Percentiles rank a stretch among this genome's conserved stretches.
These are phyloP conservation scores for Solidago caesia DNA, from an alignment of 129 eudicot species.

Conservation along the genomic window DNA sequence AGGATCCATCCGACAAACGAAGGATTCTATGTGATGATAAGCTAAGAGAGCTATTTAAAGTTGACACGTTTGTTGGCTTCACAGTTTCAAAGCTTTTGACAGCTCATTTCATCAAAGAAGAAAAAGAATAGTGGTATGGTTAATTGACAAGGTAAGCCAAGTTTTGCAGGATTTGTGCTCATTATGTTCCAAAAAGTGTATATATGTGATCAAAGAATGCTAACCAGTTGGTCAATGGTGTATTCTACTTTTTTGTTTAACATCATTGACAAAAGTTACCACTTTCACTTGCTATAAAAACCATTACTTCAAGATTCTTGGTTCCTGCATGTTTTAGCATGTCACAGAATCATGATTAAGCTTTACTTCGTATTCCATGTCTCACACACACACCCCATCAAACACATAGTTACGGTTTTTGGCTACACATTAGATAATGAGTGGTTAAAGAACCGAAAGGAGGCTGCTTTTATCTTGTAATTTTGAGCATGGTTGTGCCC, in stretches of 20 bases:
- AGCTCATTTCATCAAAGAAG: constrained; percentile 53
- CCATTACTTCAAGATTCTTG: constrained; percentile 19
- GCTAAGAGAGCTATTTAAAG: constrained; percentile 52
- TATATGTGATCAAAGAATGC: constrained; percentile 30
- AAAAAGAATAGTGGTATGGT: constrained; percentile 24
- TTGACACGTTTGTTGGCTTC: constrained; percentile 52
- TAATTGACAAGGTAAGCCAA: constrained; percentile 23
- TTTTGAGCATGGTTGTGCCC: constrained; percentile 12
- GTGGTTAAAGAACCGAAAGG: constrained; percentile 24
- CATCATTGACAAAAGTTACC: constrained; percentile 26
- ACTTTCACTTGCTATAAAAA: constrained; percentile 8
- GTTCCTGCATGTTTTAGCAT: constrained; percentile 5
- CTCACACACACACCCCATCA: constrained; percentile 22
- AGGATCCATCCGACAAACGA: constrained; percentile 66
- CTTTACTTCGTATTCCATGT: constrained; percentile 9
- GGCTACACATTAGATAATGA: constrained; percentile 15
- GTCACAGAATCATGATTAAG: constrained; percentile 14
- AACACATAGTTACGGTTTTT: constrained; percentile 18
- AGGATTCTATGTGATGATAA: constrained; percentile 53
- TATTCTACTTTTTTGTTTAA: constrained; percentile 30
- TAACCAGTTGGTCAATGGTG: constrained; percentile 27
- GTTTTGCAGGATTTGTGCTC: background rate
- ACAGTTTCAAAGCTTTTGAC: constrained; percentile 52
- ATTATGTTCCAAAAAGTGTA: constrained; percentile 25
- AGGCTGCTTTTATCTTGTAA: constrained; percentile 13